Evolutionary conservation across 1,139 yeast species (phyloP).

Genomic region (Diutina sp.): DNA sequence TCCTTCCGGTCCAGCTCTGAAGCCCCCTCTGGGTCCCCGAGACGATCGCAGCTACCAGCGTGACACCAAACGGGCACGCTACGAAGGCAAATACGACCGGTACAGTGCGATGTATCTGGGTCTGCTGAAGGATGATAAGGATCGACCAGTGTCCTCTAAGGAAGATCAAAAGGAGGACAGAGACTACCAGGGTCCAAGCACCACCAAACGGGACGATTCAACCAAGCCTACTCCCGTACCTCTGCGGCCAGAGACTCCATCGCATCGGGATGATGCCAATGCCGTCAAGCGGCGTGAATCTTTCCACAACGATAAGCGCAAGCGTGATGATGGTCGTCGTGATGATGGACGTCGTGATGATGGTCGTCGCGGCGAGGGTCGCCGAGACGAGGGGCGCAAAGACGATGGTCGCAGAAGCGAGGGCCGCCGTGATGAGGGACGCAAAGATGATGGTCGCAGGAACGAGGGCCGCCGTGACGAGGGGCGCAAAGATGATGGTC

Average conservation of each 20-base stretch:
- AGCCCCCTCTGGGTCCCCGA: not conserved
- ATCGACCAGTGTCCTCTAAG: not conserved
- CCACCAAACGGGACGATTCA: not conserved
- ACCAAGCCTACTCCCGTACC: not conserved
- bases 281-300: not conserved
- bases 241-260: not conserved
- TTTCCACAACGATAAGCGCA: not conserved
- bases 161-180: not conserved
- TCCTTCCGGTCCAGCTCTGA: not conserved
- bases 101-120: not conserved
- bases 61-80: not conserved
- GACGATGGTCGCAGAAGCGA: too few species aligned
- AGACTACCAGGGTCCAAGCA: not conserved
- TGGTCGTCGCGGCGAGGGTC: not conserved
- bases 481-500: not conserved
- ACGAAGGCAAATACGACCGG: not conserved
- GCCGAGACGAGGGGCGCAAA: too few species aligned
- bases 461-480: not conserved
- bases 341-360: not conserved
- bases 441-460: not conserved
- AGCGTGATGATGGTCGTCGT: not conserved
- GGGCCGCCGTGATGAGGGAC: not conserved
- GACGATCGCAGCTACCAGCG: not conserved
- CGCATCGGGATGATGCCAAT: not conserved
- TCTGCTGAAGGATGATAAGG: not conserved